Percentiles rank a stretch among this genome's conserved stretches.
Conservation (phyloP, 208 protist genomes). For the Acanthamoeba divionensis region DNA sequence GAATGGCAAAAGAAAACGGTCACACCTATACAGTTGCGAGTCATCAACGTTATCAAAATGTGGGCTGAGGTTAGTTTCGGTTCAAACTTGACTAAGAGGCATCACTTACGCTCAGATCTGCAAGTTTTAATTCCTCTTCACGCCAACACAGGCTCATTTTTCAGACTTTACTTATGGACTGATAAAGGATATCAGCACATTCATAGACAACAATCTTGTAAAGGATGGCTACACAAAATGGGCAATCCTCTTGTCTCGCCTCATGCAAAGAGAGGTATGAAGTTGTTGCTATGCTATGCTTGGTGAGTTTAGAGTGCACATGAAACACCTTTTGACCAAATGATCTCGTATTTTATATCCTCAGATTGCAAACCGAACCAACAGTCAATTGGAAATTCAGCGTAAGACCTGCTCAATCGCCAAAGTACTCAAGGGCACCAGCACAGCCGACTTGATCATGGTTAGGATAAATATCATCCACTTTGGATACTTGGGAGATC, state of each 20-base stretch:
- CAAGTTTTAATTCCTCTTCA: not conserved
- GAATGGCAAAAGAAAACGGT: not conserved
- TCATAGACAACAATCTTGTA: not conserved
- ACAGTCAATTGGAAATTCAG: not conserved
- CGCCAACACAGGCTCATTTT: not conserved
- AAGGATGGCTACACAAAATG: slow-evolving; percentile 2
- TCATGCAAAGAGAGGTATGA: not conserved
- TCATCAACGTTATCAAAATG: slow-evolving; percentile 64
- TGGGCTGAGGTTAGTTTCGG: slow-evolving; percentile 54
- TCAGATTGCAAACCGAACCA: not conserved
- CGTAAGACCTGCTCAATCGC: not conserved
- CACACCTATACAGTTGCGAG: slow-evolving; percentile 49
- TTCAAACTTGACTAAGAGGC: not conserved
- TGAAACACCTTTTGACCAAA: not conserved
- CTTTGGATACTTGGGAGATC: not conserved
- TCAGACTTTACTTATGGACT: not conserved
- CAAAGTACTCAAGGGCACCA: not conserved
- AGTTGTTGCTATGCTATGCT: not conserved
- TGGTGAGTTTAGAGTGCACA: not conserved
- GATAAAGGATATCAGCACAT: not conserved
- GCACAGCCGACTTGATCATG: not conserved
- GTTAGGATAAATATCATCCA: not conserved
- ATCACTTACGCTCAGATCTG: not conserved
- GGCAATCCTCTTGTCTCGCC: not conserved
- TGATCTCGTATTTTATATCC: not conserved